Evolutionary conservation across 1,139 yeast species (phyloP), one percentile per base, ranked within the genome.

Genomic region (Kodamaea derodonti): DNA sequence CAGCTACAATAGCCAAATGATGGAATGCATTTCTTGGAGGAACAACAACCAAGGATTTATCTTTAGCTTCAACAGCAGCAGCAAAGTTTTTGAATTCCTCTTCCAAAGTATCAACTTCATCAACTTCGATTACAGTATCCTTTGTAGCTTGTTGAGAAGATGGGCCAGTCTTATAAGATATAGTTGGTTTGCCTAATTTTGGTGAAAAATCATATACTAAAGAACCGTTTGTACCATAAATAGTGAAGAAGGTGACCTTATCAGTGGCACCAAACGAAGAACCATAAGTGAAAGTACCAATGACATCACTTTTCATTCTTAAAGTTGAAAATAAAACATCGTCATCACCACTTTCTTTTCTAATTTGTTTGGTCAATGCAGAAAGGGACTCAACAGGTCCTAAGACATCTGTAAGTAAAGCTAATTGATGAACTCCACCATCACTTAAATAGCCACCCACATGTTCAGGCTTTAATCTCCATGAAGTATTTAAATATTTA

Each of bases 341-440:
- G 43, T 80, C 90, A 38, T 82, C 73, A 31, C 96, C 96, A 42
- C 92, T 79, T 48, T 72, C 75, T 49, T 78, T 67, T 53, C 86
- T 75, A 35, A 86, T 70, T 62, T 87, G 96, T 44, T 68, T 77
- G 13, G 96, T 80, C 46, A 75, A 73, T 8, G 85, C 95, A 39
- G 84, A 72, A 24, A 87, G 75, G 3, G 80, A 61, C 36, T 73
- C 78, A 15, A 86, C 82, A 24, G 71, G 69, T 32, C 97, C 96
- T 40, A 88, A 69, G n/a, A 86, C 78, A 42, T 78, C 87, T 8
- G 95, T 86, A 48, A 88, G 72, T 30, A 86, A 65, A 3, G 95
- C 95, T 58, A 88, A 66, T 60, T 88, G 96, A 61, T 88, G 97
- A 11, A 88, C 97, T 55, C 97, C 97, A 49, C 96, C 96, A 54